phyloP scores from a whole-genome alignment of 2,329 filamentous ascomycete species.

The Monosporascus sp. region DNA sequence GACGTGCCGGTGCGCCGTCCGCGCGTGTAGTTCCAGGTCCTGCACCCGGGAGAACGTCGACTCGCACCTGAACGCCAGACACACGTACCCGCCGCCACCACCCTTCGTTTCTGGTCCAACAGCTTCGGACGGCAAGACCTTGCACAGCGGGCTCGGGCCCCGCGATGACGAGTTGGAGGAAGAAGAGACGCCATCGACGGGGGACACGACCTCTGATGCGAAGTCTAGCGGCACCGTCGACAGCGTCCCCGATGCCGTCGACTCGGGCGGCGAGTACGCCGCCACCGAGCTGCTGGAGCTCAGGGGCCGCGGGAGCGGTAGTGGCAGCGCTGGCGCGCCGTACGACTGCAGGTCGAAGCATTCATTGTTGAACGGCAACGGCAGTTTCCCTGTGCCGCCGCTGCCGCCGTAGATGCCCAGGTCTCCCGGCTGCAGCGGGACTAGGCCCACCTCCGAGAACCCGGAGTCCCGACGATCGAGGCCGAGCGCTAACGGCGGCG shows the following conservation, averaged over 20 bases:
- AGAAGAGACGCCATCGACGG: background rate
- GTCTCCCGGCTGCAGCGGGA: background rate
- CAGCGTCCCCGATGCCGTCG: conserved; percentile 13
- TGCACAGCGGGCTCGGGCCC: conserved; percentile 16
- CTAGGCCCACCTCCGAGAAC: too few relatives aligned
- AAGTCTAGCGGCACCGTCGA: conserved; percentile 15
- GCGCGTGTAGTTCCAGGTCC: conserved; percentile 16
- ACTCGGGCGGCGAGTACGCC: conserved; percentile 9
- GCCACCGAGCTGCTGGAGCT: conserved; percentile 9
- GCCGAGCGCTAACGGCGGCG: too few relatives aligned
- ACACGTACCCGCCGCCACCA: background rate
- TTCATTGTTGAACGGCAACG: background rate
- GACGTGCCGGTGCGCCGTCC: conserved; percentile 25
- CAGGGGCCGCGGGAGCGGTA: background rate
- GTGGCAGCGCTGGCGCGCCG: too few relatives aligned
- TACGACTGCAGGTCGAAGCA: background rate
- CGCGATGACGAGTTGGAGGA: conserved; percentile 3
- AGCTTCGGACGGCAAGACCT: conserved; percentile 1
- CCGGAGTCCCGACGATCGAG: too few relatives aligned
- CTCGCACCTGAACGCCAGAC: background rate
- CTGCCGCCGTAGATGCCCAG: background rate
- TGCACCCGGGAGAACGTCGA: background rate
- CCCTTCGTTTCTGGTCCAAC: background rate
- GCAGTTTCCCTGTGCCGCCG: background rate
- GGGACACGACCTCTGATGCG: conserved; percentile 4